Evolutionary conservation across 768 basidiomycete species (phyloP).

Genomic region (Coprinellus micaceus): DNA sequence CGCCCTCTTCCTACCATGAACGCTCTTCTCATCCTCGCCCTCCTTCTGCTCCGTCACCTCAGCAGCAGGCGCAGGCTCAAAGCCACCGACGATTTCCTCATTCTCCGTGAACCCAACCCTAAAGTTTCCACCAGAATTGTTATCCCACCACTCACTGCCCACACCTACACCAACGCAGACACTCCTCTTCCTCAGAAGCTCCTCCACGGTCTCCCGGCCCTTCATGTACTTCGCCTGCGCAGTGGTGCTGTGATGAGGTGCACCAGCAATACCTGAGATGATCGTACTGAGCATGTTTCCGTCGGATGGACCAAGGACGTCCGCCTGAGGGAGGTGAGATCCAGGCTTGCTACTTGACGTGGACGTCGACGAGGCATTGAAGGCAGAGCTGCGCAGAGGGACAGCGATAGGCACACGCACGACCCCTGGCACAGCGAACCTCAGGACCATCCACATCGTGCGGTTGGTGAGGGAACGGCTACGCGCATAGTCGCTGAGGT

Average conservation of each 20-base stretch:
- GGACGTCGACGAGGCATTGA: not conserved
- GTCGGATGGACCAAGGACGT: not conserved
- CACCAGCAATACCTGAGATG: not conserved
- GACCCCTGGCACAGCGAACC: slow-evolving; percentile 33
- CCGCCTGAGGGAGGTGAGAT: not conserved
- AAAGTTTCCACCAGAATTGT: slow-evolving; percentile 79
- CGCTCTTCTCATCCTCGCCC: not conserved
- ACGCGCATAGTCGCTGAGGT: slow-evolving; percentile 66
- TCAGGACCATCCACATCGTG: slow-evolving; percentile 58
- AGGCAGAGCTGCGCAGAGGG: not conserved
- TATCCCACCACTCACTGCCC: slow-evolving; percentile 85
- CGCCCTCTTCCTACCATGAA: not conserved
- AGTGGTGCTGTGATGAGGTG: not conserved
- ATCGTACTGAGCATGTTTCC: not conserved
- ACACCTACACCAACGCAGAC: slow-evolving; percentile 3
- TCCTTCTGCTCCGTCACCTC: not conserved
- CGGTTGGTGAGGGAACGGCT: slow-evolving; percentile 39
- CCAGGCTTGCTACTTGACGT: too few species aligned
- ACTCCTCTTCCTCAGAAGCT: not conserved
- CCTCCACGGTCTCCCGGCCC: not conserved
- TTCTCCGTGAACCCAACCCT: slow-evolving; percentile 54
- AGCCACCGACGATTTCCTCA: not conserved
- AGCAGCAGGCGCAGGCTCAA: not conserved
- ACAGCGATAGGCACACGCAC: slow-evolving; percentile 3
- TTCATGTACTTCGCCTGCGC: not conserved